Evolutionary conservation across 179 eudicot species (phyloP).

Genomic region (Patellifolia procumbens): DNA sequence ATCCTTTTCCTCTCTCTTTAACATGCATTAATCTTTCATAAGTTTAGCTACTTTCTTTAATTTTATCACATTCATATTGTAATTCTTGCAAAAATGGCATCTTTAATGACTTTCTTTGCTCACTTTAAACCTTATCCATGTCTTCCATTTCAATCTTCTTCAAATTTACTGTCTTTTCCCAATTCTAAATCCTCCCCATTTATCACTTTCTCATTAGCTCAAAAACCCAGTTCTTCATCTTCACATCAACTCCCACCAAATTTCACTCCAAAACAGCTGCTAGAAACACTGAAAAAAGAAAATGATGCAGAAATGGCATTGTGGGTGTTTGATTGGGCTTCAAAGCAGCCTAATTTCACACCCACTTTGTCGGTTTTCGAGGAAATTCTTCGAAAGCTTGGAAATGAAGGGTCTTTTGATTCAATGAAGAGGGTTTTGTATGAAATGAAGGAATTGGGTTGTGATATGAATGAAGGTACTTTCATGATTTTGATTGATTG

Average conservation of each 20-base stretch:
- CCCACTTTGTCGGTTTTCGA: conserved; percentile 68
- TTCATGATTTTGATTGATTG: conserved; percentile 72
- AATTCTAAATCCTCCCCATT: conserved; percentile 32
- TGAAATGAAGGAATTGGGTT: conserved; percentile 53
- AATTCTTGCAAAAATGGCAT: conserved; percentile 25
- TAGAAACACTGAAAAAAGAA: conserved; percentile 57
- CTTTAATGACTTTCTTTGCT: conserved; percentile 51
- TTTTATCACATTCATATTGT: background rate
- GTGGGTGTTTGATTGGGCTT: conserved; percentile 78
- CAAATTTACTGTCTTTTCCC: conserved; percentile 14
- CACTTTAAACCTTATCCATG: conserved; percentile 47
- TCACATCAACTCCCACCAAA: conserved; percentile 47
- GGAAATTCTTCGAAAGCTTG: conserved; percentile 70
- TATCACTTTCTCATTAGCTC: conserved; percentile 20
- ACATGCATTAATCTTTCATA: background rate
- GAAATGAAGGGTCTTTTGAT: conserved; percentile 66
- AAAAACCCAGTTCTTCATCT: conserved; percentile 25
- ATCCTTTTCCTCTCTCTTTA: background rate
- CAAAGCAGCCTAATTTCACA: conserved; percentile 66
- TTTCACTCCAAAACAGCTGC: conserved; percentile 64
- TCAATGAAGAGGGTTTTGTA: conserved; percentile 58
- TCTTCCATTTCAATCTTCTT: conserved; percentile 32
- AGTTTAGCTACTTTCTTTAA: background rate
- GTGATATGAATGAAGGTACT: conserved; percentile 57
- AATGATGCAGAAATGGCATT: conserved; percentile 64